Evolutionary conservation across 2,329 filamentous ascomycete genomes (phyloP).

Genomic region (Aspergillus phoenicis): DNA sequence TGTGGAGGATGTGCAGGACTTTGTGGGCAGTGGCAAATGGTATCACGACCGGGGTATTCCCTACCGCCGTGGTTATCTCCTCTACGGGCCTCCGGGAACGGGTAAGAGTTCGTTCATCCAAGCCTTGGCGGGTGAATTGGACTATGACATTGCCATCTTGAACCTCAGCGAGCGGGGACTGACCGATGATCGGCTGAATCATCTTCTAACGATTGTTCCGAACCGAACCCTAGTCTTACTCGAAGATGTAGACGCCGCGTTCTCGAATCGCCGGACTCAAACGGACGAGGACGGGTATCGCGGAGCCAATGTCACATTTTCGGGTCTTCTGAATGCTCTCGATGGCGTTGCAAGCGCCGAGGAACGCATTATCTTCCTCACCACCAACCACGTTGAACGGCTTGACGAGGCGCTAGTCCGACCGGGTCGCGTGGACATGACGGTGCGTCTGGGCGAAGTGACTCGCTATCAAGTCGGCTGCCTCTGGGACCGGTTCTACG

Average conservation of each 20-base stretch:
- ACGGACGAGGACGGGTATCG: slow-evolving; percentile 79
- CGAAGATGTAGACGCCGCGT: slow-evolving; percentile 90
- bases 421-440: slow-evolving; percentile 92
- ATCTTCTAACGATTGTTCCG: slow-evolving; percentile 82
- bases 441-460: slow-evolving; percentile 83
- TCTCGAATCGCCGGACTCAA: slow-evolving; percentile 72
- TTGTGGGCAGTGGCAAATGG: slow-evolving; percentile 78
- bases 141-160: slow-evolving; percentile 89
- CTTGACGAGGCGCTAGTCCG: slow-evolving; percentile 87
- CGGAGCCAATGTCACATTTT: slow-evolving; percentile 90
- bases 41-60: slow-evolving; percentile 94
- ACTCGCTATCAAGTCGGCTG: slow-evolving; percentile 79
- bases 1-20: slow-evolving; percentile 78
- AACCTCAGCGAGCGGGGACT: slow-evolving; percentile 88
- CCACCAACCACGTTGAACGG: slow-evolving; percentile 89
- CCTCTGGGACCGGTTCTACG: slow-evolving; percentile 96
- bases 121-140: slow-evolving; percentile 85
- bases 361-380: slow-evolving; percentile 90
- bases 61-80: slow-evolving; percentile 83
- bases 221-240: slow-evolving; percentile 78
- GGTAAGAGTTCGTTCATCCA: slow-evolving; percentile 97
- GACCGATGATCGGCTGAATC: slow-evolving; percentile 85
- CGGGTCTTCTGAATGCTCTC: slow-evolving; percentile 79
- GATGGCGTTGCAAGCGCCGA: slow-evolving; percentile 95
- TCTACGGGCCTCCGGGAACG: slow-evolving; percentile 86